These are phyloP conservation scores for Tubosaeta sp. DNA, from an alignment of 768 basidiomycete species.

Conservation along the genomic window DNA sequence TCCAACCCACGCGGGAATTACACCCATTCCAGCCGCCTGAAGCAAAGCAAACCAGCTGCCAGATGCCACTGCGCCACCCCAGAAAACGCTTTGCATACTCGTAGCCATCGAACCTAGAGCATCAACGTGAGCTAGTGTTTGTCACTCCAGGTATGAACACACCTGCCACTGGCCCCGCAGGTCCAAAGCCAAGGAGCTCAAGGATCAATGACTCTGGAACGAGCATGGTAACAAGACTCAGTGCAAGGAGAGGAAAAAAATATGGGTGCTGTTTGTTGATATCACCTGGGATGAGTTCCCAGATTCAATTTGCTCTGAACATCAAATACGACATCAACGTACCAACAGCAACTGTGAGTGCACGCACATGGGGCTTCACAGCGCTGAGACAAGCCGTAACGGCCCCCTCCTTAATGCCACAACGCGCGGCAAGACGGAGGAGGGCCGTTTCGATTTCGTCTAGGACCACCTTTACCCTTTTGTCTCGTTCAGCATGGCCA, in stretches of 20 bases:
- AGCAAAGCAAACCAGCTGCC: constrained; percentile 13
- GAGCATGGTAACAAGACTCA: constrained; percentile 3
- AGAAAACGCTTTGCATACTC: constrained; percentile 5
- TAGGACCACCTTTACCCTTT: constrained; percentile 6
- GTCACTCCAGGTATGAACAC: background rate
- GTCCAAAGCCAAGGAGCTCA: constrained; percentile 13
- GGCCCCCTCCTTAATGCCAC: constrained; percentile 4
- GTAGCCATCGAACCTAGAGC: constrained; percentile 12
- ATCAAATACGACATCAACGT: background rate
- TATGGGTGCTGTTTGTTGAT: constrained; percentile 11
- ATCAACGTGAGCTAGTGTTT: background rate
- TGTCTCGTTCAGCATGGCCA: constrained; percentile 1
- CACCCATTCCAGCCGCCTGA: constrained; percentile 14
- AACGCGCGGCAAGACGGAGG: background rate
- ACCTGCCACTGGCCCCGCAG: constrained; percentile 12
- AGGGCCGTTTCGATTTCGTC: constrained; percentile 1
- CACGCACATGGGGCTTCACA: constrained; percentile 4
- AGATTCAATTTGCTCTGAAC: too few species aligned
- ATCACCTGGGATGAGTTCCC: background rate
- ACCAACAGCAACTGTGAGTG: constrained; percentile 10
- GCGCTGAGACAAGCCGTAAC: background rate
- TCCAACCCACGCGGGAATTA: constrained; percentile 3
- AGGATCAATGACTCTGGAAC: constrained; percentile 15
- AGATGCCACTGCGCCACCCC: background rate
- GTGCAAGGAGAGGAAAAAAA: constrained; percentile 1